Evolutionary conservation across 441 rosid genomes (phyloP).

Genomic region (Manihot esculenta): DNA sequence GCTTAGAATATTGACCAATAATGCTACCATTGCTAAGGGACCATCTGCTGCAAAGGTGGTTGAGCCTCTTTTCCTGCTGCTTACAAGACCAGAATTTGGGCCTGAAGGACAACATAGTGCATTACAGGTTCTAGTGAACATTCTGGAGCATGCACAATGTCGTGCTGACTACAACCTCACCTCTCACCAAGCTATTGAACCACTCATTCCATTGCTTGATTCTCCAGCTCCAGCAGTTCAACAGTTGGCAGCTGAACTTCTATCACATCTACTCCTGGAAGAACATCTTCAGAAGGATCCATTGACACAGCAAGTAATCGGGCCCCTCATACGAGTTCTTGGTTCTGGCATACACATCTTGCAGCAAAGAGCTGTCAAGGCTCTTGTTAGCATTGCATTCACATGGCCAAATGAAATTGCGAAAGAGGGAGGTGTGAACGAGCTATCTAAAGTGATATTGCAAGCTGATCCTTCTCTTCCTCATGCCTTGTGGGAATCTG

Average conservation of each 20-base stretch:
- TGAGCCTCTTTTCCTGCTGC: constrained; percentile 81
- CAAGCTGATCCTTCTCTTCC: constrained; percentile 97
- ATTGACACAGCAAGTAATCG: constrained; percentile 74
- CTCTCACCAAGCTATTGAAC: constrained; percentile 91
- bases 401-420: constrained; percentile 98
- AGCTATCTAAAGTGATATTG: constrained; percentile 90
- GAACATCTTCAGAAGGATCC: constrained; percentile 96
- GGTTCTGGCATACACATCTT: constrained; percentile 87
- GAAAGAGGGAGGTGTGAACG: constrained; percentile 94
- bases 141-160: constrained; percentile 97
- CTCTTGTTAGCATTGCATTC: constrained; percentile 89
- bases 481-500: constrained; percentile 95
- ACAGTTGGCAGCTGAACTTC: constrained; percentile 98
- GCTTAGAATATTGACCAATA: constrained; percentile 95
- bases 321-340: constrained; percentile 85
- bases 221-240: constrained; percentile 95
- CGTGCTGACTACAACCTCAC: constrained; percentile 82
- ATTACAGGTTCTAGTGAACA: constrained; percentile 93
- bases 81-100: constrained; percentile 83
- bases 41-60: constrained; percentile 96
- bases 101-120: constrained; percentile 98
- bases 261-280: constrained; percentile 83
- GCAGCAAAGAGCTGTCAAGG: constrained; percentile 99
- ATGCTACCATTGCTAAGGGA: constrained; percentile 96
- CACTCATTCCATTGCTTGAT: constrained; percentile 92